Evolutionary conservation across 2,329 filamentous ascomycete species (phyloP), one percentile per base, ranked within the genome.

Genomic region (Byssothecium circinans): DNA sequence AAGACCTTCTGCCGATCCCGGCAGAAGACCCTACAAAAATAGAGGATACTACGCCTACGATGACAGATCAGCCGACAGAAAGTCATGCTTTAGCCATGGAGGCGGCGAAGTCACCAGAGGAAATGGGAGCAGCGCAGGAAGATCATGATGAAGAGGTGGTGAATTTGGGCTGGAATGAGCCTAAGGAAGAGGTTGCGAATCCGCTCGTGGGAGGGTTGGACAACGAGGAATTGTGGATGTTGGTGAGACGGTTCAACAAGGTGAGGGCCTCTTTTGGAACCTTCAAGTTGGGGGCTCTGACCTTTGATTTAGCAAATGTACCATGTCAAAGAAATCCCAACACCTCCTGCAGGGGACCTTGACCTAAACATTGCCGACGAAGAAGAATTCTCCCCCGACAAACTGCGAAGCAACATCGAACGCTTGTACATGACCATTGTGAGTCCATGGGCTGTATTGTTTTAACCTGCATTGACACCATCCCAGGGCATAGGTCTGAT

Each of bases 331-430:
- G 83, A 86, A 22, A 81, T 85, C 8, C 73, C 79, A 0, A 68
- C 78, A 39, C 70, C 81, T 7, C 78, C 81, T 1, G 79, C 87
- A 1, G 87, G 86, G 5, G 82, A 84, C 12, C 74, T 95, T 30
- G 89, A 95, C 67, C 78, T 95, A 49, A 89, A 91, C 57, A 86
- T 89, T 46, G 85, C 88, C 4, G 86, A 91, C 32, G 85, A 92
- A 44, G 89, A 94, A 56, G 87, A 91, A 47, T 94, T 94, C 67
- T 89, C 87, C 0, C 89, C 89, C 0, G 89, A 94, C 62, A 94
- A 94, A 72, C 75, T 95, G 36, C 80, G 89, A 10, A 82, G 85
- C 2, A 90, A 87, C 43, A 67, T 94, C 3, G 90, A 95, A 70
- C 79, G 90, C 12, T 74, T 94, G 10, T 95, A 95, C 66, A 91